Evolutionary conservation across 257 asterid genomes (phyloP).

Genomic region (Solanum sitiens): DNA sequence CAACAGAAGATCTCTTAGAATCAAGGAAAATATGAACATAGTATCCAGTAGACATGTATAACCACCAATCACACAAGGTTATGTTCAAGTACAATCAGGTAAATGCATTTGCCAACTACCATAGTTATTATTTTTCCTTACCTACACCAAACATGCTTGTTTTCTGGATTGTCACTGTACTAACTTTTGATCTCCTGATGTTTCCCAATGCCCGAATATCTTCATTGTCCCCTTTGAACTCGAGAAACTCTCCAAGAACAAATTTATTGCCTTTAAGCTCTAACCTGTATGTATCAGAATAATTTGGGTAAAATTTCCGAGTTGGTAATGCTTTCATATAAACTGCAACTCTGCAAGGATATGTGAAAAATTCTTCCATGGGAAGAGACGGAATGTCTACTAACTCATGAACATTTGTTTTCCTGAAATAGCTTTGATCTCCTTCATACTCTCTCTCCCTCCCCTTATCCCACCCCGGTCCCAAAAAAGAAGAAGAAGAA

Average conservation of each 20-base stretch:
- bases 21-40: not conserved
- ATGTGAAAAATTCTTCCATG: not conserved
- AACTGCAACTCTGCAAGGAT: not conserved
- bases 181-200: conserved; percentile 82
- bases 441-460: not conserved
- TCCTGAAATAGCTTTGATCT: not conserved
- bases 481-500: not conserved
- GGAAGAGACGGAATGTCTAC: not conserved
- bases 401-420: not conserved
- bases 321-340: not conserved
- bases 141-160: conserved; percentile 96
- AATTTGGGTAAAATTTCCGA: not conserved
- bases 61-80: not conserved
- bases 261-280: conserved; percentile 71
- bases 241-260: conserved; percentile 78
- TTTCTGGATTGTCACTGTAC: conserved; percentile 62
- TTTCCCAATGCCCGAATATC: conserved; percentile 53
- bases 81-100: not conserved
- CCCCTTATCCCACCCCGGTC: not conserved
- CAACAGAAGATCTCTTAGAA: conserved; percentile 1
- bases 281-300: conserved; percentile 35
- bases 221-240: conserved; percentile 83
- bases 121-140: conserved; percentile 13
- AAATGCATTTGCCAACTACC: not conserved
- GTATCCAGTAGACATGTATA: not conserved